Base-by-base conservation (phyloP, 2,329 filamentous ascomycete species). In the Xylariaceae sp. region DNA sequence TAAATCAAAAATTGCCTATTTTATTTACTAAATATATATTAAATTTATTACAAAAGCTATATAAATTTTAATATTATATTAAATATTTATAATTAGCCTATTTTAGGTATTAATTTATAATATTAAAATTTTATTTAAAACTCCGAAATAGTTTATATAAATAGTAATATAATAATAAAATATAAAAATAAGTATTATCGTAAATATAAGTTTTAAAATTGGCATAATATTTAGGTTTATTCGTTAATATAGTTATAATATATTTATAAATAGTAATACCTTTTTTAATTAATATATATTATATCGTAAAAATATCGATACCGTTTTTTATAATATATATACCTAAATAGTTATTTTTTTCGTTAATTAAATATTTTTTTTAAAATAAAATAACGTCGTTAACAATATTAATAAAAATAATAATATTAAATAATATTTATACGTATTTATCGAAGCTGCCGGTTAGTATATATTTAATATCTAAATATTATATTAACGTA, bases 331-430 rank as follows among this genome's bases (percentile, higher is more conserved):
- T 36, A 35, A 41, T 41, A 25, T 36, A 37, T 21, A 35, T 34
- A 21, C 44, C 41, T 23, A 47, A 39, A 20, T 47, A 47, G 40
- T 47, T 47, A 27, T 40, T 40, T 35, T 47, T 44, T 22, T 47
- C 40, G 25, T 40, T 40, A 4, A 40, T 27, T 6, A 39, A 23
- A 23, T 44, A n/a, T 35, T 47, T 35, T 40, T 47, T 47, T 40
- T 47, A 47, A 34, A 47, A 47, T 40, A 40, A 47, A 35, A 47
- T 47, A 34, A 47, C 45, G 34, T 47, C 45, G 40, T 47, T 47
- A n/a, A n/a, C n/a, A n/a, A n/a, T n/a, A n/a, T n/a, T n/a, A n/a
- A n/a, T n/a, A n/a, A n/a, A n/a, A n/a, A n/a, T n/a, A 32, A 40
- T 27, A 22, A 44, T 38, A 27, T 47, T 40, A 11, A 40, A 40